Evolutionary conservation across 164 flowering plant genomes (phyloP), one percentile per base, ranked within the genome.

Genomic region (Chimonanthus salicifolius): DNA sequence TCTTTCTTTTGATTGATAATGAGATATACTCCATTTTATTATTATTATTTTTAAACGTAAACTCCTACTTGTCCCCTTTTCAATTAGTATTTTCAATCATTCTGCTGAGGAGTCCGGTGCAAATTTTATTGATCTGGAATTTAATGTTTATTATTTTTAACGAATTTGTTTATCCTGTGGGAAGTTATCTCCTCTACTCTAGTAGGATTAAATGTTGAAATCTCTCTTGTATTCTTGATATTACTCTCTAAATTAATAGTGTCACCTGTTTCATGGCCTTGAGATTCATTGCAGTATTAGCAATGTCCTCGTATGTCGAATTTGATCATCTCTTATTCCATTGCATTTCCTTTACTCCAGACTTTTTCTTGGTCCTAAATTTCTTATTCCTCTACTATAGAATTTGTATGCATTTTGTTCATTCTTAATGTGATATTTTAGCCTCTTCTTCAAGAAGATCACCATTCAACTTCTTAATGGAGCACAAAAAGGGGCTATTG

Each of bases 371-470:
- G 10, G 16, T 54, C 16, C n/a, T 54, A 13, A 9, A 33, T 10
- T 58, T 58, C 48, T 6, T 44, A 7, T 58, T 21, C 20, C 13
- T 10, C 48, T 76, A 18, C 6, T 68, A 51, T 50, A 44, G n/a
- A n/a, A 54, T 54, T 54, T 54, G 6, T 13, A 54, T 13, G 11
- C 16, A n/a, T 54, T 54, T 54, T 67, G 80, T 81, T 78, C 72
- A 49, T 81, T 62, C 93, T 84, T 88, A 33, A 92, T 83, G 68
- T 63, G 69, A 43, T 64, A 48, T 73, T 73, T 43, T 69, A 94
- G 99, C 78, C 74, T 70, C 54, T 94, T 89, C 82, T 94, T 91
- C 85, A 92, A 87, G 86, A 80, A 85, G 69, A 81, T 90, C 51
- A 79, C 80, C 9, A 49, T 71, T 69, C 99, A 95, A 76, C 90